Evolutionary conservation across 805 yeast species (phyloP), one percentile per base, ranked within the genome.

Genomic region (Monosporozyma servazzii): DNA sequence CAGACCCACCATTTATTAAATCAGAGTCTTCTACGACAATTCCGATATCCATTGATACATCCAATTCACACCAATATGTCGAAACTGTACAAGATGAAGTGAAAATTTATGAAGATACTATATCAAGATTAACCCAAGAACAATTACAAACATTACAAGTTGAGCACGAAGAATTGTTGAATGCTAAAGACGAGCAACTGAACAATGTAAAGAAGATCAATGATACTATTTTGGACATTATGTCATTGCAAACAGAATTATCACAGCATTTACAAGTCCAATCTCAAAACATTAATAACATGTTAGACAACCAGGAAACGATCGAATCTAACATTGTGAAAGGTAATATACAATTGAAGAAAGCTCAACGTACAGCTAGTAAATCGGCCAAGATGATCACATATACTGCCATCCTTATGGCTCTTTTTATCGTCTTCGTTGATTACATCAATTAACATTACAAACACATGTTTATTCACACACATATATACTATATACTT

Each of bases 221-320:
- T 58, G 71, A 71, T 27, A 77, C 87, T 1, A 80, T 84, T 66
- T 63, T 81, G 44, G 96, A 88, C 61, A 83, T 90, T 43, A 77
- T 89, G 0, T 78, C 82, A 50, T 66, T 90, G 54, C 91, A 89
- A 61, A 74, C 82, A 23, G 93, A 87, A 61, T 72, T 89, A 50
- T 76, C 87, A 11, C 72, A 82, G 50, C 95, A 90, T 63, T 71
- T 89, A 47, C 78, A 79, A 23, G 66, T 79, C 1, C 97, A 89
- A 67, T 80, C 84, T 5, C 84, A 84, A 49, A 82, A 79, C 63
- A 84, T 89, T 15, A 74, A 77, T 48, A 71, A 74, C 40, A 71
- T 89, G 55, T 66, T 81, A 47, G 84, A 82, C 53, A 82, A 82
- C 54, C 90, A 86, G 54, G 81, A 80, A 54, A 80, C 80, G 54